Base-by-base conservation (phyloP, 257 asterid genomes). In the Eucommia ulmoides region DNA sequence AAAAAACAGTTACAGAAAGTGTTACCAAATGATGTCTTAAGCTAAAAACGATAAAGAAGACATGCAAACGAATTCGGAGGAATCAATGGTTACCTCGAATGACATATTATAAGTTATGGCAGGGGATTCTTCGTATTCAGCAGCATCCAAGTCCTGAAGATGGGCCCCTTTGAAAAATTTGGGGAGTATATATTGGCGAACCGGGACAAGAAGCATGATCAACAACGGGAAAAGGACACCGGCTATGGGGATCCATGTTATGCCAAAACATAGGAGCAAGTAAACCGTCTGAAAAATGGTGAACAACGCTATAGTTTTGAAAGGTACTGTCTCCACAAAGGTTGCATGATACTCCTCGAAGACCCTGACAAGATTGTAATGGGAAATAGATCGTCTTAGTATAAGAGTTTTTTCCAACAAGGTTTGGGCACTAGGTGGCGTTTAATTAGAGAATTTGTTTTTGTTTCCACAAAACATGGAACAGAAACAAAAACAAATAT, bases 211-310 rank as follows among this genome's bases (percentile, higher is more conserved):
- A 45, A 86, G 84, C 95, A 91, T 86, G 60, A 91, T 86, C 78
- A 87, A 51, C 62, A 91, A 24, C 2, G 99, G 99, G 67, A 91
- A 91, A 25, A 91, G 87, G 20, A 86, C 89, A 24, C 99, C 96
- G 3, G 99, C 99, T 35, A 83, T 73, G 8, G 99, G 99, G 50
- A 91, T 79, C 99, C 96, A 91, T 7, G 99, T 91, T 44, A 86
- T 45, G 33, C 99, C 99, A 20, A 91, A 91, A 72, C 99, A 91
- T 1, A 81, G 60, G 24, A 91, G 87, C 73, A 91, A 71, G 76
- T 86, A 83, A 49, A 66, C 63, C 7, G 93, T 75, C 73, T 91
- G 99, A 62, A 91, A 91, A 70, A 83, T 38, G 8, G 99, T 91
- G 82, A 91, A 91, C 41, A 72, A 19, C 21, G 76, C 94, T n/a